Conservation (phyloP, 202 grass and related monocot genomes). For the Miscanthus sacchariflorus region DNA sequence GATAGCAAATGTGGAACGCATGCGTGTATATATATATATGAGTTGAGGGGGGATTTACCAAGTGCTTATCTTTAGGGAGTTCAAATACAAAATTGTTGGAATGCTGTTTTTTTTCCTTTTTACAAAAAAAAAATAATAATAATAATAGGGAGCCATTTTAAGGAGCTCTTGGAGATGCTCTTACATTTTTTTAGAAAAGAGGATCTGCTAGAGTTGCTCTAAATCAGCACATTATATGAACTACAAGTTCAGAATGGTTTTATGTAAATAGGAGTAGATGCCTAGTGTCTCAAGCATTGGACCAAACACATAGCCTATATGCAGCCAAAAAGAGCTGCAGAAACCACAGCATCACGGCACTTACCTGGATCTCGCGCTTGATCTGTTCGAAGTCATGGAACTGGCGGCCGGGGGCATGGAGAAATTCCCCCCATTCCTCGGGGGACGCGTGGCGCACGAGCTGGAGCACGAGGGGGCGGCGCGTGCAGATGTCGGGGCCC, state of each 20-base stretch:
- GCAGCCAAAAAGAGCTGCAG: neutral
- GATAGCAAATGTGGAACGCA: neutral
- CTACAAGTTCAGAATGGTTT: neutral
- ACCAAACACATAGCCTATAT: neutral
- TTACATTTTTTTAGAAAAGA: too few relatives aligned
- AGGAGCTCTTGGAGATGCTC: neutral
- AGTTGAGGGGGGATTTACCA: too few relatives aligned
- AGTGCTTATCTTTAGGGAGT: too few relatives aligned
- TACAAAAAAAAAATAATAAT: neutral
- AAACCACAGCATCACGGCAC: neutral
- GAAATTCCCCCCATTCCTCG: conserved; percentile 95
- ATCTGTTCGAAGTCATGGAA: conserved; percentile 85
- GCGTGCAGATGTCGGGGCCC: conserved; percentile 83
- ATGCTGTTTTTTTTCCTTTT: neutral
- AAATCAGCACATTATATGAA: conserved; percentile 1
- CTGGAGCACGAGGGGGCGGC: conserved; percentile 86
- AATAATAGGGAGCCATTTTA: neutral
- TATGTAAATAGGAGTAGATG: conserved; percentile 22
- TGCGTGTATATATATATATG: too few relatives aligned
- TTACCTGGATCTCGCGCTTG: conserved; percentile 88
- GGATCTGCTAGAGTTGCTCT: neutral
- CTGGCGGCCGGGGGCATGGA: conserved; percentile 67
- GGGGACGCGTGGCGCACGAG: conserved; percentile 66
- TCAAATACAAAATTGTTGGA: too few relatives aligned
- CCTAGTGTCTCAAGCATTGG: conserved; percentile 4